These are phyloP conservation scores for Cadophora luteo-olivacea DNA, from an alignment of 2,329 filamentous ascomycete species.

Conservation along the genomic window DNA sequence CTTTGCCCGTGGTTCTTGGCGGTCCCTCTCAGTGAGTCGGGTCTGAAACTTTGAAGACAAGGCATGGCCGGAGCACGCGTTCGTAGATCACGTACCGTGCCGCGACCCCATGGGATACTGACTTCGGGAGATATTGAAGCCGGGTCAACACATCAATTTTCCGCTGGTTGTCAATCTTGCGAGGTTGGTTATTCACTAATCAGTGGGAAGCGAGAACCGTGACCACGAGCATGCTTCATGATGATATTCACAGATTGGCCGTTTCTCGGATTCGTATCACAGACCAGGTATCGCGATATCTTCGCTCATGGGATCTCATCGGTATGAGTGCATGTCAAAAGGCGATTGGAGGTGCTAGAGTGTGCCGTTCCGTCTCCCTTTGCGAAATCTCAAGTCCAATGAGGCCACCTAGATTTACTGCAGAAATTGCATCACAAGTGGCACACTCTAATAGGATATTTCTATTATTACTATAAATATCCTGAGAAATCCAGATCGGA, in stretches of 20 bases:
- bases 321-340: neutral
- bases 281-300: neutral
- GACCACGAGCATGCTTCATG: neutral
- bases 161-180: neutral
- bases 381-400: too few species aligned
- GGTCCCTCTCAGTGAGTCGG: neutral
- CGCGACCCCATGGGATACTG: neutral
- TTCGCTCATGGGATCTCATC: neutral
- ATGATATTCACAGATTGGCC: neutral
- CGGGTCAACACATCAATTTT: neutral
- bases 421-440: neutral
- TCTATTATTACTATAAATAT: neutral
- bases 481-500: neutral
- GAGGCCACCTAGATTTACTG: too few species aligned
- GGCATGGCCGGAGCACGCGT: neutral
- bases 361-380: too few species aligned
- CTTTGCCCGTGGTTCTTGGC: neutral
- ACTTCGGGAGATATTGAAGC: neutral
- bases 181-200: neutral
- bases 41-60: neutral
- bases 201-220: neutral
- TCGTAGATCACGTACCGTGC: slow-evolving; percentile 2
- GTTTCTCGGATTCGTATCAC: neutral
- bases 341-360: neutral
- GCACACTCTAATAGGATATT: neutral